These are phyloP conservation scores for Fusarium anthophilum DNA, from an alignment of 2,329 filamentous ascomycete genomes.

Conservation along the genomic window DNA sequence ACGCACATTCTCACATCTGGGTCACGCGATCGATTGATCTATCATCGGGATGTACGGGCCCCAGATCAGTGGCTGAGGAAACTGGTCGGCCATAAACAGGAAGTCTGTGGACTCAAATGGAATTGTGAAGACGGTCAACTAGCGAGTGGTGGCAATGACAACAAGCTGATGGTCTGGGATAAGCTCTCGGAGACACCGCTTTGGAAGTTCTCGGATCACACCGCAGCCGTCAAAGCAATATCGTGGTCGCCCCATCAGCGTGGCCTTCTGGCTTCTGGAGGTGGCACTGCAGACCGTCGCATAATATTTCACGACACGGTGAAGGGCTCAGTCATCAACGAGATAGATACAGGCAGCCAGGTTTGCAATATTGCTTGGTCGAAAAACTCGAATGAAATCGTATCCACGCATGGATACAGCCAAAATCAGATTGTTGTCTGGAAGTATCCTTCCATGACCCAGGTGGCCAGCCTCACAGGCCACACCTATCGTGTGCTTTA, in stretches of 20 bases:
- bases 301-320: conserved; percentile 99
- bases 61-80: conserved; percentile 90
- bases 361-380: conserved; percentile 99
- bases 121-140: conserved; percentile 96
- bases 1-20: conserved; percentile 97
- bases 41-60: conserved; percentile 92
- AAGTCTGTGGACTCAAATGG: conserved; percentile 97
- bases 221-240: conserved; percentile 96
- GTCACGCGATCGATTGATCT: conserved; percentile 91
- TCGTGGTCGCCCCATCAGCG: conserved; percentile 97
- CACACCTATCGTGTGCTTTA: conserved; percentile 98
- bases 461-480: conserved; percentile 92
- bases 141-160: conserved; percentile 96
- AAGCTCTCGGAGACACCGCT: conserved; percentile 91
- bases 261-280: conserved; percentile 92
- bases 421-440: conserved; percentile 99
- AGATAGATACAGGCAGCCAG: conserved; percentile 95
- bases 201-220: conserved; percentile 95
- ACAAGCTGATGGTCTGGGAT: conserved; percentile 99
- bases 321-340: conserved; percentile 81
- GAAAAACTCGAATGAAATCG: conserved; percentile 96
- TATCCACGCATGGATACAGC: conserved; percentile 95
- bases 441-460: conserved; percentile 99
- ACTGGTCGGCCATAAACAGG: conserved; percentile 94
- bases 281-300: conserved; percentile 92